Base-by-base conservation (phyloP, 441 rosid genomes). In the Erysimum cheiri region DNA sequence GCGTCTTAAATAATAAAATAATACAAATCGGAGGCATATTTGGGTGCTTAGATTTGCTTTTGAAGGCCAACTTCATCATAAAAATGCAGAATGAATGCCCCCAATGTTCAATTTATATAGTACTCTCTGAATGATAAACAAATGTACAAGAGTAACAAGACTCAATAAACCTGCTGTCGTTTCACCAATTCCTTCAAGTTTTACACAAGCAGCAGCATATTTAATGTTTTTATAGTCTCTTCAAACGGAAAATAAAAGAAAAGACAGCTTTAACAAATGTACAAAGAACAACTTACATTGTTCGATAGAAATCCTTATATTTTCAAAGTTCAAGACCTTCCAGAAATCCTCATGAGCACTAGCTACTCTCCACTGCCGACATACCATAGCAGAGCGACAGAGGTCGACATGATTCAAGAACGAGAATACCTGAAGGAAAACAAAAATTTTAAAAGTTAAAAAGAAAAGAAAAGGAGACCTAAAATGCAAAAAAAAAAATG, bases 261-360 rank as follows among this genome's bases (percentile, higher is more conserved):
- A 56, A 58, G 59, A 67, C 31, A 35, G 36, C 50, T 55, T 61
- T 26, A 59, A 57, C 22, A 4, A 10, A 31, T n/a, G 59, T 11
- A 39, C 13, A 29, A 15, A 40, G 46, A 64, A 63, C 40, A 72
- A 80, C 99, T 89, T 83, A 96, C 99, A 92, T 81, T 89, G 96
- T 64, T 90, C 93, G 17, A 84, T 60, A 19, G 96, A 88, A 74
- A 96, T 85, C 64, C 85, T 89, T 60, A 81, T 85, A 67, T 89
- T 83, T 79, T 91, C 87, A 77, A 96, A 93, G 82, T 91, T 85
- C 81, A 93, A 80, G 79, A 84, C 80, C 81, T 83, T 96, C 98
- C 99, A 96, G 65, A 91, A 93, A 74, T 92, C 97, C 77, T 96
- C 99, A 85, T 96, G 99, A 50, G 94, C 80, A 79, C 96, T 93